phyloP scores from a whole-genome alignment of 805 yeast species.

The Spathaspora arborariae region DNA sequence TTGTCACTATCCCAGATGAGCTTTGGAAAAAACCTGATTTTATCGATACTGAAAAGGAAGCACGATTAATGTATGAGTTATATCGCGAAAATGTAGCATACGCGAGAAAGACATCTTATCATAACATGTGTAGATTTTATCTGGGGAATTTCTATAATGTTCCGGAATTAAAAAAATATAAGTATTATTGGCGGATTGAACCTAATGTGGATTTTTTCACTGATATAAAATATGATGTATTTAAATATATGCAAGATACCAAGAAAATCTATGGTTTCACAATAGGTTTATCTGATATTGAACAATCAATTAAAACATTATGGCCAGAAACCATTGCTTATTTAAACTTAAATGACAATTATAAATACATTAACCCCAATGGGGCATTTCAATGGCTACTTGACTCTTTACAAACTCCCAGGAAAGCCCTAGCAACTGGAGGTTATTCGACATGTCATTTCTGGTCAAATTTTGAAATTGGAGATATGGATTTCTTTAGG shows the following conservation, averaged over 20 bases:
- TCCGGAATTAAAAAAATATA: slow-evolving; percentile 56
- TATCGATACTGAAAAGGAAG: slow-evolving; percentile 47
- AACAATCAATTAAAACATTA: slow-evolving; percentile 55
- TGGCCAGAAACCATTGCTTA: slow-evolving; percentile 71
- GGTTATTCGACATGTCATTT: slow-evolving; percentile 75
- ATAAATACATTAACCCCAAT: slow-evolving; percentile 43
- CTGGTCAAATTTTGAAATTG: slow-evolving; percentile 89
- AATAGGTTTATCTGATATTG: slow-evolving; percentile 65
- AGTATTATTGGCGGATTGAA: slow-evolving; percentile 80
- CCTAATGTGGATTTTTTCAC: slow-evolving; percentile 68
- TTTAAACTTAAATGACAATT: slow-evolving; percentile 53
- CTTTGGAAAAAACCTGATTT: slow-evolving; percentile 58
- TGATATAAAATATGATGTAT: slow-evolving; percentile 71
- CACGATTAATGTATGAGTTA: slow-evolving; percentile 37
- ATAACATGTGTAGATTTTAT: slow-evolving; percentile 82
- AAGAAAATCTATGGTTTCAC: slow-evolving; percentile 72
- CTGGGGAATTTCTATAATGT: slow-evolving; percentile 61
- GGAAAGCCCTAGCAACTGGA: slow-evolving; percentile 37
- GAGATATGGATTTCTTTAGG: slow-evolving; percentile 76
- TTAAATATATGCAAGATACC: slow-evolving; percentile 66
- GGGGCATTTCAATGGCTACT: slow-evolving; percentile 54
- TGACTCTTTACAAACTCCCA: slow-evolving; percentile 50
- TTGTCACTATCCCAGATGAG: slow-evolving; percentile 38
- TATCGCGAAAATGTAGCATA: slow-evolving; percentile 50
- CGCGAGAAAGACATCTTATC: slow-evolving; percentile 61